phyloP scores from a whole-genome alignment of 1,139 yeast species.

The Sugiyamaella pinicola region DNA sequence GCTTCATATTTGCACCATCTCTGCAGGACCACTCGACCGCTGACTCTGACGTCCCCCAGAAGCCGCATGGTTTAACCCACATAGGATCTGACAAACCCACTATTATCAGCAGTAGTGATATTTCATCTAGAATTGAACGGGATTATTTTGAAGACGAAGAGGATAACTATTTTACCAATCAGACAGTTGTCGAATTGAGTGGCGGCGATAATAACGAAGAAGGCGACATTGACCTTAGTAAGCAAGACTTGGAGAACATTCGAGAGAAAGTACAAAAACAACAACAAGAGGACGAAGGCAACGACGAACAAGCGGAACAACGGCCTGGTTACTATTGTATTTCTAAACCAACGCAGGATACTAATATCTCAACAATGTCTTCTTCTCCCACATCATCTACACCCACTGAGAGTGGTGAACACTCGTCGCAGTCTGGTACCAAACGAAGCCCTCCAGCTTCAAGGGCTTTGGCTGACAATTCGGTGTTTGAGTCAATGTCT shows the following conservation, averaged over 20 bases:
- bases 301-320: not conserved
- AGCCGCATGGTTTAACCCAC: slow-evolving; percentile 5
- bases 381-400: not conserved
- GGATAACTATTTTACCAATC: not conserved
- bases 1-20: not conserved
- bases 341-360: not conserved
- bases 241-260: not conserved
- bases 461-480: slow-evolving; percentile 14
- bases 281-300: not conserved
- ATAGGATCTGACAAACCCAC: slow-evolving; percentile 4
- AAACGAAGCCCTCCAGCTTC: not conserved
- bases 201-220: not conserved
- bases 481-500: slow-evolving; percentile 37
- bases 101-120: not conserved
- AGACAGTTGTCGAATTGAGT: not conserved
- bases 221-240: not conserved
- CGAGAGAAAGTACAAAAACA: not conserved
- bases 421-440: not conserved
- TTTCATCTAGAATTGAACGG: not conserved
- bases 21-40: not conserved
- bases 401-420: not conserved
- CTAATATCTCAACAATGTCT: not conserved
- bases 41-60: not conserved
- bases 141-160: not conserved
- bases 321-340: not conserved